Percentiles rank a stretch among this genome's conserved stretches.
Evolutionary conservation across 495 filamentous ascomycete genomes (phyloP).

Genomic region (Opeltia flavorubescens): DNA sequence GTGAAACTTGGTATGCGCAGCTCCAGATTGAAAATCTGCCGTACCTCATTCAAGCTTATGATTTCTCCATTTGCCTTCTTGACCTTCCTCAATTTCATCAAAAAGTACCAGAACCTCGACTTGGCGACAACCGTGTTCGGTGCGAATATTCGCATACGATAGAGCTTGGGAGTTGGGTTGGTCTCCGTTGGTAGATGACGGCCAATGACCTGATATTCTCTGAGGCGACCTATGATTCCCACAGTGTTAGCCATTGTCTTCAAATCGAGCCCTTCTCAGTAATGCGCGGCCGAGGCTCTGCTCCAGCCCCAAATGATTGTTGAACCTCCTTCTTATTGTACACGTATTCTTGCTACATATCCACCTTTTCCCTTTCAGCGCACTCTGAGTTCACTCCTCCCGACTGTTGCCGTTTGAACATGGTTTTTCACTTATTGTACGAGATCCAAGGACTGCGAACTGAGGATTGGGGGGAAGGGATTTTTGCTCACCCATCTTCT

Average conservation of each 20-base stretch:
- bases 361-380: too few species aligned
- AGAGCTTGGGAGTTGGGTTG: conserved; percentile 91
- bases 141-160: conserved; percentile 99
- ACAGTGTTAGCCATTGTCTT: conserved; percentile 15
- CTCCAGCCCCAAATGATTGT: neutral
- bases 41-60: conserved; percentile 87
- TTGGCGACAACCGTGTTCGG: conserved; percentile 95
- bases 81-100: conserved; percentile 95
- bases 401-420: too few species aligned
- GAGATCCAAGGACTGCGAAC: too few species aligned
- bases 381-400: too few species aligned
- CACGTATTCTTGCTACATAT: too few species aligned
- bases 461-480: conserved; percentile 10
- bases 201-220: conserved; percentile 99
- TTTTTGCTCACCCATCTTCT: conserved; percentile 37
- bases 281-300: neutral
- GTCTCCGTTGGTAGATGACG: conserved; percentile 94
- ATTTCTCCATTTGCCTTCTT: conserved; percentile 99
- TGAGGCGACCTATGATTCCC: conserved; percentile 69
- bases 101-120: conserved; percentile 99
- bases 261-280: conserved; percentile 1
- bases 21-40: conserved; percentile 19
- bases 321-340: too few species aligned
- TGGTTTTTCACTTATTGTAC: too few species aligned
- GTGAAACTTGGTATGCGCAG: neutral